A percentile compares a stretch with the other conserved stretches of the same genome.
Evolutionary conservation across 768 basidiomycete genomes (phyloP).

Genomic region (Trametes meyenii): DNA sequence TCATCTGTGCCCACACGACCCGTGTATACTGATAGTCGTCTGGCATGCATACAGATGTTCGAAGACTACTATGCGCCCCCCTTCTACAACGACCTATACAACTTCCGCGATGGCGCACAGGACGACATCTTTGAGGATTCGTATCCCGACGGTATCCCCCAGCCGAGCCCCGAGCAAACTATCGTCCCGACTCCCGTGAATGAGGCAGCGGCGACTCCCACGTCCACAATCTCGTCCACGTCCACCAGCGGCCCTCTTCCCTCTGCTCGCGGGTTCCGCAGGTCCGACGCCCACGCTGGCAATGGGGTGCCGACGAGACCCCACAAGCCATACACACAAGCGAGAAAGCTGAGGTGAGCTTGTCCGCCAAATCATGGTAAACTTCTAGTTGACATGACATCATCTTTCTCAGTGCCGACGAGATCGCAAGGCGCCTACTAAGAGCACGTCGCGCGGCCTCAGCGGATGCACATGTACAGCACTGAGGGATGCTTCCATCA

Average conservation of each 20-base stretch:
- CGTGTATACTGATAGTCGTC: no score
- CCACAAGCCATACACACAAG: not conserved
- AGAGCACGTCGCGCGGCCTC: not conserved
- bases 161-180: constrained; percentile 32
- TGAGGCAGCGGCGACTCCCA: not conserved
- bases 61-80: constrained; percentile 64
- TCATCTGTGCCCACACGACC: not conserved
- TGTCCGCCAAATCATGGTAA: not conserved
- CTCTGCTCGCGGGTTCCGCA: constrained; percentile 11
- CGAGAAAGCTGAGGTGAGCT: constrained; percentile 14
- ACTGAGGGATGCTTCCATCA: no score
- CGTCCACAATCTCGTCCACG: not conserved
- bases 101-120: constrained; percentile 73
- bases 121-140: constrained; percentile 70
- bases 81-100: constrained; percentile 70
- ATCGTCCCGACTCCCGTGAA: constrained; percentile 30
- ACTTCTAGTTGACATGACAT: not conserved
- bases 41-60: constrained; percentile 52
- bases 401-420: not conserved
- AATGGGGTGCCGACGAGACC: not conserved
- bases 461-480: no score
- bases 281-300: not conserved
- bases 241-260: not conserved
- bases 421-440: not conserved
- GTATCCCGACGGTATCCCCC: constrained; percentile 39